Base-by-base conservation (phyloP, 2,329 filamentous ascomycete genomes). In the Aspergillus brunneoviolaceus region DNA sequence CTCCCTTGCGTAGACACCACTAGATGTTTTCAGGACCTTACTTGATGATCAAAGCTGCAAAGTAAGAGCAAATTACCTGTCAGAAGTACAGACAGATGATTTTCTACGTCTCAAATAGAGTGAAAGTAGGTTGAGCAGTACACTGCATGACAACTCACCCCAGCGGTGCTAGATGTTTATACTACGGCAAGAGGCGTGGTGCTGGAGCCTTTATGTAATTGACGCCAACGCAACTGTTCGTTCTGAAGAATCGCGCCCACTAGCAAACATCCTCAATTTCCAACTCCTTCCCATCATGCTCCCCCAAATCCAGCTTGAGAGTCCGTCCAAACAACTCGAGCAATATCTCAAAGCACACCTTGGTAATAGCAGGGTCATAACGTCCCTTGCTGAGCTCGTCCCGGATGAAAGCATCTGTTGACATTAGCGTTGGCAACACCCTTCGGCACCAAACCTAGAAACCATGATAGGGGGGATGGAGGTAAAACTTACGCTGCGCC, bases 381-480 rank as follows among this genome's bases (percentile, higher is more conserved):
- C 93, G 84, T n/a, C 92, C 93, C 79, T 96, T 96, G 76, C 89
- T 92, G 60, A 95, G 81, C 80, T 97, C 93, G 71, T 97, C 93
- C 19, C 93, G 84, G 74, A 97, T 96, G 73, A 97, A 97, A 5
- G 93, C 93, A 79, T 96, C 84, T 84, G 54, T 49, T 23, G 14
- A 47, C 25, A 10, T 55, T 21, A 47, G 56, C 61, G 23, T 23
- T 23, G 23, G 23, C 59, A 65, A 60, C 39, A 55, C 33, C 48
- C 42, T 27, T 29, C 27, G 39, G 23, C 23, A 55, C 25, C 35
- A 31, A 31, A 25, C 27, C n/a, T 47, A 3, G 12, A 39, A 60
- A 62, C 23, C 19, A 47, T 6, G 21, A 25, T 10, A 57, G 50
- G n/a, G n/a, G 33, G 14, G n/a, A 33, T 35, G 21, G 31, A 45